Base-by-base conservation (phyloP, 495 filamentous ascomycete genomes). In the Aspergillus conjunctus region DNA sequence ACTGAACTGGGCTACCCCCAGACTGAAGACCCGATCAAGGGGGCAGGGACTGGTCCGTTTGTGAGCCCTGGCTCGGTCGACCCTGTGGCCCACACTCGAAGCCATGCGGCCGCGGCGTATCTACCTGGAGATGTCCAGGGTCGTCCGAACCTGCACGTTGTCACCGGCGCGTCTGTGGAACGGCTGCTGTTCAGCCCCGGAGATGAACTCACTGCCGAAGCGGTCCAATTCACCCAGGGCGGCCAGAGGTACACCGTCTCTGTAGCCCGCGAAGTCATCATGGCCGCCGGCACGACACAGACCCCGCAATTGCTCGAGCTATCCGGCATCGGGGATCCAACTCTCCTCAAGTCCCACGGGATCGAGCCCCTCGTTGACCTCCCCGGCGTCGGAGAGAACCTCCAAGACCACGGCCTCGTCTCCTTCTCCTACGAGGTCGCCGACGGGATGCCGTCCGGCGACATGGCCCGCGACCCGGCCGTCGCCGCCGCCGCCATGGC, bases 261-360 rank as follows among this genome's bases (percentile, higher is more conserved):
- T 44, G 87, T 81, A 1, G 71, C 66, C 11, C 83, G 76, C 39
- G 82, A 86, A 37, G 81, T 89, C 2, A 78, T 90, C 44, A 62
- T 87, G 1, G 83, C 85, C 1, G 81, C 80, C n/a, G 87, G 87
- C 9, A 65, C 81, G 10, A 72, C 81, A 18, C 77, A 80, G 14
- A 80, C 86, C 0, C 84, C 87, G 6, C 67, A 73, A 1, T 67
- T 89, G 2, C 74, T 89, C 10, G 85, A 89, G 64, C 76, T 85
- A 0, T 90, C 87, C 0, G 86, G 87, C 11, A 68, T 89, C 48
- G 86, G 86, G 9, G 65, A 72, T 51, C 37, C 53, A 14, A 48
- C 31, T 1, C 15, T 54, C 7, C 34, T 62, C 30, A 57, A 45
- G 51, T 61, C 56, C 2, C 45, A 58, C 20, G 59, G 57, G 0